These are phyloP conservation scores for Candida stauntonica DNA, from an alignment of 805 yeast genomes.

Conservation along the genomic window DNA sequence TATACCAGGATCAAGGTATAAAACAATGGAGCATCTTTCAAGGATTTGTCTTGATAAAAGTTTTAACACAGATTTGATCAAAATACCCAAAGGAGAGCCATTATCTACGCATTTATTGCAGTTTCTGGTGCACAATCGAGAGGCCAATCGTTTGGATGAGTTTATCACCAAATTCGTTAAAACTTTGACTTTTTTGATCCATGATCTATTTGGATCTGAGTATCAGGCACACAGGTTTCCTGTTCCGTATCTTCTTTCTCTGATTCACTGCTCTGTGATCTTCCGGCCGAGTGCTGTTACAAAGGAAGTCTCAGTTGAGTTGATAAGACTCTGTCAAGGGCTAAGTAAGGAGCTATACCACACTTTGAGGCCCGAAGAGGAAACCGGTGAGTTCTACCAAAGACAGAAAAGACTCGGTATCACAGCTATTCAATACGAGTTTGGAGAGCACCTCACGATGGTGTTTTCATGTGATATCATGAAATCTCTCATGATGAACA, in stretches of 20 bases:
- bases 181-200: background rate
- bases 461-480: constrained; percentile 52
- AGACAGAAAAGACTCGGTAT: constrained; percentile 22
- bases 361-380: constrained; percentile 21
- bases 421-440: constrained; percentile 39
- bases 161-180: constrained; percentile 41
- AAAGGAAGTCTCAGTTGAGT: constrained; percentile 31
- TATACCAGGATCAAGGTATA: constrained; percentile 32
- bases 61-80: constrained; percentile 17
- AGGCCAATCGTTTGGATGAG: constrained; percentile 43
- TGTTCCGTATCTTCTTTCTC: constrained; percentile 56
- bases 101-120: constrained; percentile 34
- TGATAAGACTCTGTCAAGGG: background rate
- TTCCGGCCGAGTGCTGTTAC: constrained; percentile 63
- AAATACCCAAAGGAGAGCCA: constrained; percentile 30
- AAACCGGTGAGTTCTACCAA: constrained; percentile 21
- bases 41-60: constrained; percentile 23
- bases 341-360: constrained; percentile 4
- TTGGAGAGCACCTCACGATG: constrained; percentile 47
- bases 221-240: constrained; percentile 23
- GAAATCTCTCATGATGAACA: constrained; percentile 37
- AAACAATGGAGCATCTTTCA: constrained; percentile 33
- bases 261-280: constrained; percentile 49
- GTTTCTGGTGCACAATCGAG: constrained; percentile 40
- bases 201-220: constrained; percentile 20